Conservation (phyloP, 176 grass and related monocot genomes). For the Bolboschoenus planiculmis region DNA sequence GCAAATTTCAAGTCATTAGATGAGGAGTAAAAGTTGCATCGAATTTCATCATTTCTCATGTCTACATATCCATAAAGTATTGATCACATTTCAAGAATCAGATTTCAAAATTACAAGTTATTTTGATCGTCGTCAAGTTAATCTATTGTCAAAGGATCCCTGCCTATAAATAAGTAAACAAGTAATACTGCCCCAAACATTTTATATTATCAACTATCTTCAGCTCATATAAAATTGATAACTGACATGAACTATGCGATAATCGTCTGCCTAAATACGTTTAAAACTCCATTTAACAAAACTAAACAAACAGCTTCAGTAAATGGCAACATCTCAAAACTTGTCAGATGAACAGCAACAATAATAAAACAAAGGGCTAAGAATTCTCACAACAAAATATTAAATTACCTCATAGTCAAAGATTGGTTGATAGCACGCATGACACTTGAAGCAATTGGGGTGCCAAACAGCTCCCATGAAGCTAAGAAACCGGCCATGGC, state of each 20-base stretch:
- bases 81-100: background rate
- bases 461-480: constrained; percentile 90
- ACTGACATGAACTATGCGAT: background rate
- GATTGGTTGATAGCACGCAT: constrained; percentile 76
- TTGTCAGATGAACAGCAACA: background rate
- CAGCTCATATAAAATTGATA: background rate
- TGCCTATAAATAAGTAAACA: background rate
- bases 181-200: background rate
- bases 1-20: background rate
- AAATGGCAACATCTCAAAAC: background rate
- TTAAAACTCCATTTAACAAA: background rate
- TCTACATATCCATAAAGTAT: background rate
- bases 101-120: background rate
- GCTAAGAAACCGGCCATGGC: constrained; percentile 68
- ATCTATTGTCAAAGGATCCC: background rate
- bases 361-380: background rate
- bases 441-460: constrained; percentile 85
- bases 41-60: background rate
- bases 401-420: constrained; percentile 72
- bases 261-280: background rate
- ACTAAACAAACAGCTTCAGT: background rate
- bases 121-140: background rate
- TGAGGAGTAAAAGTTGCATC: background rate
- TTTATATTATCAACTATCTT: background rate
- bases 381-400: background rate